phyloP scores from a whole-genome alignment of 1,284 basidiomycete species.

The Pulveroboletus sp. region DNA sequence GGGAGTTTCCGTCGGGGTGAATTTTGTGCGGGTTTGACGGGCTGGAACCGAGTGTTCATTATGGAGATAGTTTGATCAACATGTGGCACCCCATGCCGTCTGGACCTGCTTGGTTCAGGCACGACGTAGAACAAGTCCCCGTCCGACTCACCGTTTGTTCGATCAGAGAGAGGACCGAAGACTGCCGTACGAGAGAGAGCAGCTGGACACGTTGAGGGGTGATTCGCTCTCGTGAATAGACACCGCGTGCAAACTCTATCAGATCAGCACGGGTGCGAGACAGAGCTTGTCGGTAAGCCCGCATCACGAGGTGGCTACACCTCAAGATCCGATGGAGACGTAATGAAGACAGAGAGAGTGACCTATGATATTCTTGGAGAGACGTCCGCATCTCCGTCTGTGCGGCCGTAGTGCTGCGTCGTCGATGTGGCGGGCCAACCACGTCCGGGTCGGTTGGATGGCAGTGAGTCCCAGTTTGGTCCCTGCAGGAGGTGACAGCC shows the following conservation, averaged over 20 bases:
- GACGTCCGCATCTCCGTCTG: background rate
- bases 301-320: background rate
- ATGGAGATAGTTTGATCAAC: background rate
- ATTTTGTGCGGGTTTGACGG: constrained; percentile 4
- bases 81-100: background rate
- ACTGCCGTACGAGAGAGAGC: background rate
- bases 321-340: background rate
- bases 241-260: constrained; percentile 4
- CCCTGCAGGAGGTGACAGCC: background rate
- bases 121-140: background rate
- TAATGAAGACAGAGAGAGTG: background rate
- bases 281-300: background rate
- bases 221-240: background rate
- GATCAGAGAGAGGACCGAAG: background rate
- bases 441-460: background rate
- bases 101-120: background rate
- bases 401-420: constrained; percentile 5
- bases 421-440: background rate
- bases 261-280: background rate
- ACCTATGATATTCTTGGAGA: background rate
- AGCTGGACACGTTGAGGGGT: background rate
- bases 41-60: background rate
- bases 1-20: background rate
- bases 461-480: background rate
- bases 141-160: background rate